Evolutionary conservation across 331 rosid genomes (phyloP).

Genomic region (Spiraea crenata): DNA sequence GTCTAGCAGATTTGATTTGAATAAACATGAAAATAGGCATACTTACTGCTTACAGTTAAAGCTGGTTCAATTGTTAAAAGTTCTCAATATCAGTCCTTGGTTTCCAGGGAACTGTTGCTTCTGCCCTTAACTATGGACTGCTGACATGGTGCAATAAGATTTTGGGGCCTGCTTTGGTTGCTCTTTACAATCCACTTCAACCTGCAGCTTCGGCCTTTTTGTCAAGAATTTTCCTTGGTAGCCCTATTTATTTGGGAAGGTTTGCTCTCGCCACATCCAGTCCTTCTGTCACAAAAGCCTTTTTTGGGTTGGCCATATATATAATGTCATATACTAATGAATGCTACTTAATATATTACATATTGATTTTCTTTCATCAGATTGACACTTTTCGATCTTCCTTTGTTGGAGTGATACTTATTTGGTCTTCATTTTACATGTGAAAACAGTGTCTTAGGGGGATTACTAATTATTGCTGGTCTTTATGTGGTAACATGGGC

Average conservation of each 20-base stretch:
- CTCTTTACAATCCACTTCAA: slow-evolving; percentile 92
- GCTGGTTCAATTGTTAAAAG: neutral
- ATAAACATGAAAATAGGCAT: neutral
- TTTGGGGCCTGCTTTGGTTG: slow-evolving; percentile 87
- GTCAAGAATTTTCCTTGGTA: slow-evolving; percentile 88
- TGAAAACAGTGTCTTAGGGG: slow-evolving; percentile 66
- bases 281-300: slow-evolving; percentile 3
- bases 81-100: neutral
- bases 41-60: too few relatives aligned
- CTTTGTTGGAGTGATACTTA: slow-evolving; percentile 22
- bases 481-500: slow-evolving; percentile 88
- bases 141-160: slow-evolving; percentile 88
- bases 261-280: slow-evolving; percentile 32
- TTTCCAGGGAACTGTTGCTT: slow-evolving; percentile 75
- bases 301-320: neutral
- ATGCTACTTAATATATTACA: too few relatives aligned
- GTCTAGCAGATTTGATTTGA: neutral
- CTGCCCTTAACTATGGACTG: slow-evolving; percentile 92
- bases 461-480: slow-evolving; percentile 70
- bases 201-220: slow-evolving; percentile 73
- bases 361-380: too few relatives aligned
- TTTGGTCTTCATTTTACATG: slow-evolving; percentile 19
- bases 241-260: slow-evolving; percentile 91
- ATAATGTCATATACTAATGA: neutral
- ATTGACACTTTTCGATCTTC: too few relatives aligned